Conservation (phyloP, 78 protist genomes). For the Chrysochromulina parva region DNA sequence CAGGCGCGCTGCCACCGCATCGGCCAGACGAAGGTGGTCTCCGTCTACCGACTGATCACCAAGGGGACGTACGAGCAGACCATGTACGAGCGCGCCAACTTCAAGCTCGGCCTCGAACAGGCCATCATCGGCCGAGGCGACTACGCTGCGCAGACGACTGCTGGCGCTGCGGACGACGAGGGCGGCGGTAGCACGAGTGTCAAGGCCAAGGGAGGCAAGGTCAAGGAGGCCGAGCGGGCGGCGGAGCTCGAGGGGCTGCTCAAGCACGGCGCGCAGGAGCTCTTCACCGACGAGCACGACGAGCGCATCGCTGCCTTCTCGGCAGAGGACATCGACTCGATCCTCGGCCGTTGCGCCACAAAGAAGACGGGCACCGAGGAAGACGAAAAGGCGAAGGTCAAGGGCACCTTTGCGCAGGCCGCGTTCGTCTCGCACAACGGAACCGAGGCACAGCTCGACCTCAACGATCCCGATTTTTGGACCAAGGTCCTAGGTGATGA, state of each 20-base stretch:
- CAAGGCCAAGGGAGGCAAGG: too few relatives aligned
- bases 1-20: conserved; percentile 10
- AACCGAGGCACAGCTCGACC: conserved; percentile 20
- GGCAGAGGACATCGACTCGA: conserved; percentile 77
- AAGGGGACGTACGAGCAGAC: conserved; percentile 79
- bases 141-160: not conserved
- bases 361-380: not conserved
- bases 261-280: not conserved
- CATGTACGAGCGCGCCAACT: conserved; percentile 77
- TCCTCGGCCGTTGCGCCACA: conserved; percentile 20
- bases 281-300: not conserved
- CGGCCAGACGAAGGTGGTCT: conserved; percentile 61
- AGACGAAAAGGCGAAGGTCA: too few relatives aligned
- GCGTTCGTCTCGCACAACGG: too few relatives aligned
- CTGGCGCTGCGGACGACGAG: too few relatives aligned
- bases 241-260: not conserved
- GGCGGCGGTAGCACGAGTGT: too few relatives aligned
- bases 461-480: conserved; percentile 82
- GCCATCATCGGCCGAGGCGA: not conserved
- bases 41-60: conserved; percentile 86
- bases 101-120: conserved; percentile 82
- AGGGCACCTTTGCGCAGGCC: too few relatives aligned
- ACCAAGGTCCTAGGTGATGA: not conserved
- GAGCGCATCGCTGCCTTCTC: conserved; percentile 32
- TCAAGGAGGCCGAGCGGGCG: too few relatives aligned